phyloP scores from a whole-genome alignment of 306 rosid species.

The Gleditsia sinensis region DNA sequence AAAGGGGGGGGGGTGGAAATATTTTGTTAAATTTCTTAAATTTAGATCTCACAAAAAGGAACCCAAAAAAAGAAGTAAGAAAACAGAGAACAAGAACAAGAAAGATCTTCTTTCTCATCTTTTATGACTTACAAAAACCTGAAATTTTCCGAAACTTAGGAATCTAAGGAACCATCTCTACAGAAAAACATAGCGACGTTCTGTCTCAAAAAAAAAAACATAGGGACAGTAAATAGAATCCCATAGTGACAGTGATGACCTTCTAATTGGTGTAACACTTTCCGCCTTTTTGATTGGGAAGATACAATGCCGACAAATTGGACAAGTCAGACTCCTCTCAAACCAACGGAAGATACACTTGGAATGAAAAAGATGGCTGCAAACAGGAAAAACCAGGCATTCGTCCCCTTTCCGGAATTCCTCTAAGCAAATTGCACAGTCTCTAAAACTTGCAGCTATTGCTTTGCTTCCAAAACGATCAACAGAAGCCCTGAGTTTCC shows the following conservation, averaged over 20 bases:
- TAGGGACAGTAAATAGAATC: no score
- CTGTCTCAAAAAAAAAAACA: no score
- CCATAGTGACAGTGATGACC: no score
- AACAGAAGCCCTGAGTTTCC: not conserved
- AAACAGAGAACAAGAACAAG: not conserved
- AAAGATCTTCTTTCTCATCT: not conserved
- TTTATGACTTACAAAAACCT: not conserved
- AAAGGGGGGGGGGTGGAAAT: no score
- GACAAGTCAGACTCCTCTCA: slow-evolving; percentile 49
- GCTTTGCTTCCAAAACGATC: not conserved
- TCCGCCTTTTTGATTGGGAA: no score
- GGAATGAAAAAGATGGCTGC: slow-evolving; percentile 57
- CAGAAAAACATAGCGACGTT: not conserved
- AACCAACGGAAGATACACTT: slow-evolving; percentile 54
- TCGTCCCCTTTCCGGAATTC: slow-evolving; percentile 47
- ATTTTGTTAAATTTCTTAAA: no score
- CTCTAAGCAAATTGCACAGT: slow-evolving; percentile 61
- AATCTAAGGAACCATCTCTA: not conserved
- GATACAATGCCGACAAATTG: slow-evolving; percentile 69
- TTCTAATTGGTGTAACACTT: no score
- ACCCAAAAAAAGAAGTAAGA: no score
- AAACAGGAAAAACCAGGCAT: slow-evolving; percentile 45
- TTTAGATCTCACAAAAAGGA: no score
- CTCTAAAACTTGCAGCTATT: not conserved
- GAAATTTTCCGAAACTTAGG: not conserved